Evolutionary conservation across 495 filamentous ascomycete genomes (phyloP).

Genomic region (Aspergillus egyptiacus): DNA sequence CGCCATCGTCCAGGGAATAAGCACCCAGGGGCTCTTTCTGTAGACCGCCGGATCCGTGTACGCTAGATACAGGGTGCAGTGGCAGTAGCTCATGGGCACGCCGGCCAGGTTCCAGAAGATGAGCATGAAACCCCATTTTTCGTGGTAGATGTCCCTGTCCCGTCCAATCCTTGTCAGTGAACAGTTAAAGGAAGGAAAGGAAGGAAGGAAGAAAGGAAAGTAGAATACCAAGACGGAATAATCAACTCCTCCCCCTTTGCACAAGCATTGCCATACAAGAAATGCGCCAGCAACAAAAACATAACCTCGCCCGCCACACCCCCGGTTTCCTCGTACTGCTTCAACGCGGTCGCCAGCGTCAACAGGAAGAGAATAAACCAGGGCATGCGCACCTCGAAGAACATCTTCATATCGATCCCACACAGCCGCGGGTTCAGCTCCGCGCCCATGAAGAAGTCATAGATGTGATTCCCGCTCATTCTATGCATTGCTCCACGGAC

Average conservation of each 20-base stretch:
- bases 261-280: conserved; percentile 88
- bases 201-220: not conserved
- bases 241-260: conserved; percentile 94
- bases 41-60: conserved; percentile 76
- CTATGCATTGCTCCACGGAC: conserved; percentile 72
- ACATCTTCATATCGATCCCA: conserved; percentile 96
- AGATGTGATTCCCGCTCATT: conserved; percentile 87
- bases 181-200: not conserved
- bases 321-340: conserved; percentile 80
- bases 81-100: conserved; percentile 91
- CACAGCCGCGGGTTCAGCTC: conserved; percentile 92
- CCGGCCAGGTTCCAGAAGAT: conserved; percentile 99
- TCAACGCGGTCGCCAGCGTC: conserved; percentile 66
- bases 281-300: conserved; percentile 87
- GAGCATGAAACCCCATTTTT: conserved; percentile 99
- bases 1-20: conserved; percentile 53
- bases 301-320: conserved; percentile 79
- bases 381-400: conserved; percentile 90
- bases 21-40: conserved; percentile 58
- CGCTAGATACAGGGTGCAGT: conserved; percentile 87
- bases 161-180: not conserved
- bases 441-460: conserved; percentile 99
- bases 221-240: conserved; percentile 67
- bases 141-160: conserved; percentile 86
- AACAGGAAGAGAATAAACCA: conserved; percentile 90